Evolutionary conservation across 2,329 filamentous ascomycete species (phyloP), one percentile per base, ranked within the genome.

Genomic region (Gaeumannomyces tritici): DNA sequence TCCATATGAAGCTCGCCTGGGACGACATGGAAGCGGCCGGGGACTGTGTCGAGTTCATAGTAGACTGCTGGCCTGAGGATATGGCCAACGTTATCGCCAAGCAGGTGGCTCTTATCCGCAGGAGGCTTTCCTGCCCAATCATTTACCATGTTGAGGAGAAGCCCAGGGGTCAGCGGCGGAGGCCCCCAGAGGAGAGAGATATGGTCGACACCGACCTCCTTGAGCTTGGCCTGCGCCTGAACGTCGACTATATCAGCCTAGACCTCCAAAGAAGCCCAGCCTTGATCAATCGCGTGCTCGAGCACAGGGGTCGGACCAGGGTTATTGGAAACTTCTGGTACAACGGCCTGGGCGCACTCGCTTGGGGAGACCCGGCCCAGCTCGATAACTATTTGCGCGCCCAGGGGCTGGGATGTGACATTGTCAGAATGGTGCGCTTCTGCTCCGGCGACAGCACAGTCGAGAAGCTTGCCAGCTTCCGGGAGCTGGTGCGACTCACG

Each of bases 241-340:
- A 83, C 1, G 85, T 88, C 2, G 87, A 89, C 61, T 90, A 85
- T 66, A 69, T 86, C 61, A 85, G 83, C 42, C 73, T 90, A 6
- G 86, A 90, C 69, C 72, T 90, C 21, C 80, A 83, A 42, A 78
- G 85, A 47, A 80, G 77, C 54, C 77, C 83, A 58, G 72, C 73
- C 0, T 68, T 81, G 8, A 71, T 88, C 5, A 70, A 73, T 11
- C 76, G 78, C 27, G 72, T 87, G 12, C 73, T 88, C 12, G 72
- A 73, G 28, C 75, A 75, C 62, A 82, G 80, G 69, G 85, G 85
- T 1, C 76, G 79, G 27, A 85, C 83, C 3, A 85, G 83, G 64
- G 77, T 89, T 18, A 83, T 89, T 61, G 86, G 83, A 21, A 81
- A 85, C 66, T 81, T 81, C 62, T 76, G 79, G 65, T 71, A 79